Evolutionary conservation across 495 filamentous ascomycete genomes (phyloP).

Genomic region (Usnea hakonensis): DNA sequence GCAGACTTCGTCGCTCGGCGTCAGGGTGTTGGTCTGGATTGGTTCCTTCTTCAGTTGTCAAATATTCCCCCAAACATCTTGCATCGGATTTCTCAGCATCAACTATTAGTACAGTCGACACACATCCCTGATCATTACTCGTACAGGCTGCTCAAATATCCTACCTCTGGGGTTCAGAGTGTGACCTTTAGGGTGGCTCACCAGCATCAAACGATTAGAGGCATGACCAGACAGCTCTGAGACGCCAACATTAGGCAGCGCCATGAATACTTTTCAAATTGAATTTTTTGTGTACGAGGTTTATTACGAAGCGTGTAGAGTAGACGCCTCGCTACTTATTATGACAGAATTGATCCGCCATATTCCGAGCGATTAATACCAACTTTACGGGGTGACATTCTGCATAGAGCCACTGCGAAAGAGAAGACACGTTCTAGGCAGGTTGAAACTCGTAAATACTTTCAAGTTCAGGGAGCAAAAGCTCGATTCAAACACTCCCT

Average conservation of each 20-base stretch:
- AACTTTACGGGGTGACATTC: too few species aligned
- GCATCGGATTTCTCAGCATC: neutral
- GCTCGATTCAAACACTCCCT: too few species aligned
- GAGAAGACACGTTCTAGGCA: too few species aligned
- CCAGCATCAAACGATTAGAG: neutral
- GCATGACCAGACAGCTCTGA: neutral
- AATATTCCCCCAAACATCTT: conserved; percentile 12
- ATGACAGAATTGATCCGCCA: neutral
- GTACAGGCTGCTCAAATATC: neutral
- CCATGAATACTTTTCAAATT: neutral
- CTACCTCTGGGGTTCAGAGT: neutral
- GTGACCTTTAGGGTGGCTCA: neutral
- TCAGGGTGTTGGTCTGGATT: neutral
- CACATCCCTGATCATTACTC: neutral
- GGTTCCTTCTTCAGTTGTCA: conserved; percentile 4
- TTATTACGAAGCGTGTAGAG: neutral
- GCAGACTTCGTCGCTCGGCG: conserved; percentile 14
- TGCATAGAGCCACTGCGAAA: too few species aligned
- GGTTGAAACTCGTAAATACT: too few species aligned
- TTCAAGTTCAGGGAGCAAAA: too few species aligned
- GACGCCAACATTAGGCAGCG: neutral
- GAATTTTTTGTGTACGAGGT: neutral
- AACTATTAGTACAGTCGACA: neutral
- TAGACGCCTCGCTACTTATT: neutral
- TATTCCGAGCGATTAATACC: neutral